A percentile compares a stretch with the other conserved stretches of the same genome.
Conservation (phyloP, 768 basidiomycete genomes). For the Arthromyces matolae region DNA sequence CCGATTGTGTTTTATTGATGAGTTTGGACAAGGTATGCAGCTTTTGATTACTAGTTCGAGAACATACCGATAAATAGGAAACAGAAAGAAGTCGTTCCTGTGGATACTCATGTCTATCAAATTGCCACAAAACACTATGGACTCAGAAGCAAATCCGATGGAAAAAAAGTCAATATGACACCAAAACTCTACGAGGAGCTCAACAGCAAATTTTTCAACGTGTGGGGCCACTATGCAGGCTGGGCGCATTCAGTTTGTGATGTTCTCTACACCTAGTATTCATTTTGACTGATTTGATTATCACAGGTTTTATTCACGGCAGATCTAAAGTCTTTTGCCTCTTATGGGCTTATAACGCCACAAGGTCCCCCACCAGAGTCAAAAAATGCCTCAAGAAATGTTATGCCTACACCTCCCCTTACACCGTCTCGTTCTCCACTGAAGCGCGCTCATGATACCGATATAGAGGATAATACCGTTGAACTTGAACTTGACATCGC, state of each 20-base stretch:
- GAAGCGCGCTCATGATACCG: conserved; percentile 26
- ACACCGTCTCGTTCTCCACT: conserved; percentile 28
- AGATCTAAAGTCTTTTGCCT: conserved; percentile 64
- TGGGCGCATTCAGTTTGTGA: conserved; percentile 80
- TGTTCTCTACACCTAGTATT: background rate
- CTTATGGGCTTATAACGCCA: conserved; percentile 42
- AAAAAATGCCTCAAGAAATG: background rate
- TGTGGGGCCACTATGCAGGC: conserved; percentile 86
- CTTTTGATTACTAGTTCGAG: background rate
- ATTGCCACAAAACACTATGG: conserved; percentile 82
- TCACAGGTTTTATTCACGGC: conserved; percentile 69
- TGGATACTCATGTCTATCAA: conserved; percentile 94
- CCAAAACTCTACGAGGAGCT: conserved; percentile 76
- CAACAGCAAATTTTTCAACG: conserved; percentile 48
- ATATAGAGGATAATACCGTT: background rate
- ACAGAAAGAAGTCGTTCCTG: conserved; percentile 83
- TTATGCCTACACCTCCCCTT: conserved; percentile 23
- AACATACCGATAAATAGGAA: background rate
- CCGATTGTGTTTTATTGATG: conserved; percentile 93
- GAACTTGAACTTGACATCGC: background rate
- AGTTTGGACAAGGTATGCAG: conserved; percentile 75
- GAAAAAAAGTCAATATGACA: conserved; percentile 58
- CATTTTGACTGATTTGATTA: background rate
- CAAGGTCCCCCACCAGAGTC: conserved; percentile 3
- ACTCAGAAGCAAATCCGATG: conserved; percentile 38